These are phyloP conservation scores for Pseudopyrenochaeta lycopersici DNA, from an alignment of 2,329 filamentous ascomycete genomes.

Conservation along the genomic window DNA sequence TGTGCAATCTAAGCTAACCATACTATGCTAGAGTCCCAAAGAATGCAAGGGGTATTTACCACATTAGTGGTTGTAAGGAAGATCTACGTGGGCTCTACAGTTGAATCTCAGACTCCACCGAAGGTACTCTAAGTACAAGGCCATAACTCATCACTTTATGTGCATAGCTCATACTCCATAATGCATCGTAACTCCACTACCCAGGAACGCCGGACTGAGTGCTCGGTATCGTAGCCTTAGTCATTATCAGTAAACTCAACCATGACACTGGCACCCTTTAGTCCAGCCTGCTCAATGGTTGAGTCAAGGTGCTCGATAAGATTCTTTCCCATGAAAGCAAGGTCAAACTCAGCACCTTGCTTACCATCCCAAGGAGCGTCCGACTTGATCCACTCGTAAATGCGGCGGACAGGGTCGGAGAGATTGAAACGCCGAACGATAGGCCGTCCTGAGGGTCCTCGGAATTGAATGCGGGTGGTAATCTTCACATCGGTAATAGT, in stretches of 20 bases:
- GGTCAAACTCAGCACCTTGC: slow-evolving; percentile 80
- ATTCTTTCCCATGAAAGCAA: slow-evolving; percentile 88
- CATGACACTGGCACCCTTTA: slow-evolving; percentile 96
- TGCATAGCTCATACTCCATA: not conserved
- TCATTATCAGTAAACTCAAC: slow-evolving; percentile 74
- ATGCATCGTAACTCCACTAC: not conserved
- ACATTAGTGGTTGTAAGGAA: slow-evolving; percentile 9
- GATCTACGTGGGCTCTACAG: slow-evolving; percentile 8
- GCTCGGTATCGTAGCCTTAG: not conserved
- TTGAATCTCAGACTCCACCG: slow-evolving; percentile 1
- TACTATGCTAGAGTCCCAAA: slow-evolving; percentile 8
- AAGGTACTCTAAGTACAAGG: slow-evolving; percentile 2
- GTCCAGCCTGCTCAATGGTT: slow-evolving; percentile 79
- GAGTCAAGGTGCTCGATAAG: slow-evolving; percentile 77
- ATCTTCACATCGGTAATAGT: slow-evolving; percentile 69
- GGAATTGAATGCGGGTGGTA: slow-evolving; percentile 90
- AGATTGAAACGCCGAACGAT: slow-evolving; percentile 87
- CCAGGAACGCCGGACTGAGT: not conserved
- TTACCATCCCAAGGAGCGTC: slow-evolving; percentile 81
- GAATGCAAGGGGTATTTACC: slow-evolving; percentile 17
- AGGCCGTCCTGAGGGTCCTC: slow-evolving; percentile 74
- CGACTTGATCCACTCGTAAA: slow-evolving; percentile 98
- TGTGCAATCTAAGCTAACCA: not conserved
- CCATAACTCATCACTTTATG: not conserved
- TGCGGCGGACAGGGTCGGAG: slow-evolving; percentile 77